Evolutionary conservation across 2,329 filamentous ascomycete species (phyloP).

Genomic region (Raffaelea deltoideospora): DNA sequence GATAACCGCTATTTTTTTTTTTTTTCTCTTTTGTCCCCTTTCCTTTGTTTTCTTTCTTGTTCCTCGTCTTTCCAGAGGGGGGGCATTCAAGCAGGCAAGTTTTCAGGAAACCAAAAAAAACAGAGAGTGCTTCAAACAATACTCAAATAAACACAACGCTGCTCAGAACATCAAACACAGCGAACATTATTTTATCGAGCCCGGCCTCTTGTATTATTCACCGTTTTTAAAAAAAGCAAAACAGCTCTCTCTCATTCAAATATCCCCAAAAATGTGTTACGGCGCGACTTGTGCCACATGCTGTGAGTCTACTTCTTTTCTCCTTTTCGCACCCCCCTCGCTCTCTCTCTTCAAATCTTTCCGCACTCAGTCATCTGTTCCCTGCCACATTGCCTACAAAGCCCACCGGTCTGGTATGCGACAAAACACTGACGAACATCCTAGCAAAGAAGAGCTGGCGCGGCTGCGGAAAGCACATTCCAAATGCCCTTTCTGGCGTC

Average conservation of each 20-base stretch:
- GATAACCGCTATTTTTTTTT: neutral
- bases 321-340: conserved; percentile 7
- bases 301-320: conserved; percentile 16
- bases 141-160: no score
- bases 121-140: neutral
- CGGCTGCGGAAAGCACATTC: conserved; percentile 32
- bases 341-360: neutral
- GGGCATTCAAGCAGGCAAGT: neutral
- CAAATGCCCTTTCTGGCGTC: conserved; percentile 25
- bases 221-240: neutral
- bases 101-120: no score
- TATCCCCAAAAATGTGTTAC: conserved; percentile 21
- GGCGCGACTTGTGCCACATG: conserved; percentile 24
- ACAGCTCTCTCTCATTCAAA: neutral
- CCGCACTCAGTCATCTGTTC: no score
- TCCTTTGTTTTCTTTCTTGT: neutral
- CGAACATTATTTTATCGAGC: no score
- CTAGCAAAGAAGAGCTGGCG: conserved; percentile 35
- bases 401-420: no score
- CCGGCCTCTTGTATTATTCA: no score
- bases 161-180: no score
- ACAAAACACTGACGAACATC: no score
- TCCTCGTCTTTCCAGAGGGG: neutral
- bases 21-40: neutral
- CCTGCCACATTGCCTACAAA: no score